Base-by-base conservation (phyloP, 2,329 filamentous ascomycete species). In the Hymenoscyphus infarciens region DNA sequence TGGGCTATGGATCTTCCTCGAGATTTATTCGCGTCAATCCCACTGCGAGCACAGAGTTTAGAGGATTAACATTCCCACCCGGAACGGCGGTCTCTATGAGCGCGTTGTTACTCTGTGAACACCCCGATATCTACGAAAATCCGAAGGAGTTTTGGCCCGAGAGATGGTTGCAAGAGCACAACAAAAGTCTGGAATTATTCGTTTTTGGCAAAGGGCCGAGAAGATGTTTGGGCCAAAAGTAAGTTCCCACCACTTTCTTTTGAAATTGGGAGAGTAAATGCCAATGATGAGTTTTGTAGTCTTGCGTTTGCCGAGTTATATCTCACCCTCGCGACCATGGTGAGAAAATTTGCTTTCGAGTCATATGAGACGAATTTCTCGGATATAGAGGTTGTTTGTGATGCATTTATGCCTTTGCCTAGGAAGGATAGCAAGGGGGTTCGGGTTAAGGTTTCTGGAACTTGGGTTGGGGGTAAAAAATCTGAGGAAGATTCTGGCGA, bases 11-110 rank as follows among this genome's bases (percentile, higher is more conserved):
- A 31, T 15, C 54, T 11, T 31, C 54, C 15, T 56, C 54, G 5
- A 4, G 54, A 5, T 56, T 56, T 11, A 56, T 56, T 33, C 55
- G 55, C 22, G 55, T 57, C 1, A n/a, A 29, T 25, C 55, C 55
- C 5, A 22, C 19, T 5, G 13, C 22, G 6, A 31, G 19, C 5
- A 33, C n/a, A 22, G 13, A 11, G 6, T 56, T 16, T 39, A 11
- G 15, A 8, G 35, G 35, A 4, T 15, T 39, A 1, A 11, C 3
- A 5, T 13, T 39, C 15, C 53, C 29, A 8, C 53, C 53, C 3
- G 53, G 10, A 2, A 56, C 53, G 4, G 53, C 53, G 27, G 15
- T 56, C 2, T 56, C 53, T 27, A 56, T 56, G 53, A 56, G 53
- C 19, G 19, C 53, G 1, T 15, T 56, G 53, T 31, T 38, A 13